A percentile compares a stretch with the other conserved stretches of the same genome.
Conservation (phyloP, 495 filamentous ascomycete species). For the Niebla homalea region DNA sequence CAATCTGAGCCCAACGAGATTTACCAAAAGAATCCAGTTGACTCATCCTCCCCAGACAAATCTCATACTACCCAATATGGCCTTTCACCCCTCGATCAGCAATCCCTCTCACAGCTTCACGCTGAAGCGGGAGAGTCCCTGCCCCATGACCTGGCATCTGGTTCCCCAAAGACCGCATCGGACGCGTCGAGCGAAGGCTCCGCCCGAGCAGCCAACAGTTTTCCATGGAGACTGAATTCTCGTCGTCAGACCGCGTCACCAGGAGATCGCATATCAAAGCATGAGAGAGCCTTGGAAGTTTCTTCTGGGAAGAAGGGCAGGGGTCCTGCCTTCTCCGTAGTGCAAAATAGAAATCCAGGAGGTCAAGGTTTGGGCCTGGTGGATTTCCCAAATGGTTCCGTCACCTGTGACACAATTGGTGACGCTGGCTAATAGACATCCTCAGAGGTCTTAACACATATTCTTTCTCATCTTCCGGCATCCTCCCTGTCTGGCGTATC, state of each 20-base stretch:
- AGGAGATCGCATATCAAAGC: constrained; percentile 53
- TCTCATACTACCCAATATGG: constrained; percentile 60
- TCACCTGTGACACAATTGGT: background rate
- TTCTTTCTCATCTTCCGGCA: constrained; percentile 78
- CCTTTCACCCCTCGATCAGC: constrained; percentile 38
- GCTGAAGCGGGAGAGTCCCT: constrained; percentile 12
- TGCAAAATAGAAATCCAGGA: constrained; percentile 34
- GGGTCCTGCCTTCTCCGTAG: constrained; percentile 47
- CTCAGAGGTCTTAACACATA: constrained; percentile 78
- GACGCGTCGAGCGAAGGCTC: constrained; percentile 20
- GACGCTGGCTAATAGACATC: constrained; percentile 17
- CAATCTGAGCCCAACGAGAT: constrained; percentile 62
- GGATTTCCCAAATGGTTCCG: constrained; percentile 70
- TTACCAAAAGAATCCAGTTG: constrained; percentile 38
- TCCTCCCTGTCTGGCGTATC: constrained; percentile 63
- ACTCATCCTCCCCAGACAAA: constrained; percentile 30
- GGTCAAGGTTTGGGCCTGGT: constrained; percentile 36
- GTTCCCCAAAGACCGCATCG: constrained; percentile 14
- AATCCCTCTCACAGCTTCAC: constrained; percentile 18
- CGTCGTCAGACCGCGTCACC: constrained; percentile 26
- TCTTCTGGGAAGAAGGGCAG: constrained; percentile 31
- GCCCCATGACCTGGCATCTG: background rate
- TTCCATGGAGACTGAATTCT: constrained; percentile 22
- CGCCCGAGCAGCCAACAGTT: constrained; percentile 21
- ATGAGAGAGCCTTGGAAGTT: constrained; percentile 49